These are phyloP conservation scores for Cerrena zonata DNA, from an alignment of 1,284 basidiomycete species.

Conservation along the genomic window DNA sequence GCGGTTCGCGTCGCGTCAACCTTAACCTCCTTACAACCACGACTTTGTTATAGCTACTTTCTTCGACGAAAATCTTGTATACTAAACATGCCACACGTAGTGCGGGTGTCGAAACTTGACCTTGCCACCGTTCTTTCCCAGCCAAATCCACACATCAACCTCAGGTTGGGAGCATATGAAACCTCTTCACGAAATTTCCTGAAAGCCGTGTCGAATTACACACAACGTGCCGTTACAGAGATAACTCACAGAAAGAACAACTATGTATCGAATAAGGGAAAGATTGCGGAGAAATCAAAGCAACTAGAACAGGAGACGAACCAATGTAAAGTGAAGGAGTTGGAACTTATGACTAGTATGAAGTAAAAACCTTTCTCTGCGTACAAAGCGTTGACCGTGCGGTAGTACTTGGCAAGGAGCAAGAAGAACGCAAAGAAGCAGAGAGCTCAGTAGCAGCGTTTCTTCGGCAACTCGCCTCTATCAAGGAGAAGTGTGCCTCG, in stretches of 20 bases:
- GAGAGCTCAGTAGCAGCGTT: slow-evolving; percentile 57
- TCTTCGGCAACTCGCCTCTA: slow-evolving; percentile 54
- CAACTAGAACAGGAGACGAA: slow-evolving; percentile 61
- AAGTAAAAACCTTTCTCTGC: slow-evolving; percentile 9
- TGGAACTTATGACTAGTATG: slow-evolving; percentile 64
- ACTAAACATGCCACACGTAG: too few relatives aligned
- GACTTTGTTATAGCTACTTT: too few relatives aligned
- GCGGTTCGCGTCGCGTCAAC: too few relatives aligned
- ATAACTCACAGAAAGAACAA: slow-evolving; percentile 56
- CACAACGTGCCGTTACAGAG: slow-evolving; percentile 55
- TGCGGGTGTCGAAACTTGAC: slow-evolving; percentile 57
- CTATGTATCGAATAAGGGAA: slow-evolving; percentile 56
- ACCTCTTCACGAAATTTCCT: slow-evolving; percentile 63
- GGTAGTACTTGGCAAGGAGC: slow-evolving; percentile 61
- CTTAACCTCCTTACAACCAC: too few relatives aligned
- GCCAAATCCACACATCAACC: slow-evolving; percentile 58
- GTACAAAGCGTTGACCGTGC: neutral
- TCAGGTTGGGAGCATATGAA: slow-evolving; percentile 57
- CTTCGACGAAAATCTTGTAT: too few relatives aligned
- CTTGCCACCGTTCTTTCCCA: slow-evolving; percentile 51
- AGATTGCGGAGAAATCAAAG: slow-evolving; percentile 48
- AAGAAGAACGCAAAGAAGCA: slow-evolving; percentile 63
- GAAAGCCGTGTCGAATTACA: slow-evolving; percentile 62
- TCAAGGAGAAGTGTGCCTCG: slow-evolving; percentile 52
- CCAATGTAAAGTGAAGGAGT: slow-evolving; percentile 65